These are phyloP conservation scores for Colletotrichum sp. DNA, from an alignment of 2,329 filamentous ascomycete genomes.

Conservation along the genomic window DNA sequence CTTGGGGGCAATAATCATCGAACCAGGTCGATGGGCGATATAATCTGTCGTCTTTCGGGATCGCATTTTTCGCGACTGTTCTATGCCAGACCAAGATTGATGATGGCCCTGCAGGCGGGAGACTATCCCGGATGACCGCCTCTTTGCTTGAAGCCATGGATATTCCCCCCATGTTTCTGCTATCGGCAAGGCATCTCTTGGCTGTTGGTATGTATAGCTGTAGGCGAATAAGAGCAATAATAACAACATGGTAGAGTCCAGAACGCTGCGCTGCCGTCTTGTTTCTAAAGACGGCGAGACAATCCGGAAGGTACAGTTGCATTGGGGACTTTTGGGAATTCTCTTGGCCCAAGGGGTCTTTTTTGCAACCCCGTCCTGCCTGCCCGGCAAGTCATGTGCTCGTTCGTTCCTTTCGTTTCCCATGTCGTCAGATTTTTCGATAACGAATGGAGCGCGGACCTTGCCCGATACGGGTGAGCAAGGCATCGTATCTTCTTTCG, in stretches of 20 bases:
- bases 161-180: background rate
- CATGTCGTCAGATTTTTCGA: background rate
- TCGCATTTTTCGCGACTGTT: background rate
- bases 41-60: background rate
- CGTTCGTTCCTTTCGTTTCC: background rate
- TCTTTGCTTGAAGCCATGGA: background rate
- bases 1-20: background rate
- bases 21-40: background rate
- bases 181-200: conserved; percentile 12
- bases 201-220: background rate
- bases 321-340: background rate
- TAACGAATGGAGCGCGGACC: background rate
- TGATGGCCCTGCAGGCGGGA: background rate
- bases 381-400: background rate
- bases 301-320: conserved; percentile 5
- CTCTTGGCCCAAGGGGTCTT: background rate
- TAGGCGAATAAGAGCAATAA: background rate
- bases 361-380: too few relatives aligned
- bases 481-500: background rate
- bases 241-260: background rate
- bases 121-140: background rate
- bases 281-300: background rate
- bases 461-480: background rate
- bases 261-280: background rate
- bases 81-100: background rate